These are phyloP conservation scores for Pseudogymnoascus sp. DNA, from an alignment of 2,329 filamentous ascomycete genomes.

Conservation along the genomic window DNA sequence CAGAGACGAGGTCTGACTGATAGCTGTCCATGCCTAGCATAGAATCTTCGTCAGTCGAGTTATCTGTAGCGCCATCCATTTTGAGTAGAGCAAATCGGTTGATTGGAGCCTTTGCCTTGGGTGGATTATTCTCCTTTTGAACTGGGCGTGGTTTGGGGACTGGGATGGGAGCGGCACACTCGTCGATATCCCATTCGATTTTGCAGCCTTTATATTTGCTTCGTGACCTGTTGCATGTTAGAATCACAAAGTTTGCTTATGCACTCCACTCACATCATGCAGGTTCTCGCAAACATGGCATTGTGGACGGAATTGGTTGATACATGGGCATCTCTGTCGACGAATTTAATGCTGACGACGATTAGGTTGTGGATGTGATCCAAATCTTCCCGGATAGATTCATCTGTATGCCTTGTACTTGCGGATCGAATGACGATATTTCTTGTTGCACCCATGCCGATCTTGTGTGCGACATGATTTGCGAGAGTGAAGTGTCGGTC, in stretches of 20 bases:
- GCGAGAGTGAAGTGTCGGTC: conserved; percentile 62
- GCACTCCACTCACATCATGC: conserved; percentile 55
- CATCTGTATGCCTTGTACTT: conserved; percentile 51
- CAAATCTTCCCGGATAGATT: conserved; percentile 61
- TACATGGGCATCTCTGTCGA: conserved; percentile 54
- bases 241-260: conserved; percentile 12
- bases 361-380: conserved; percentile 77
- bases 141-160: conserved; percentile 18
- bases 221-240: conserved; percentile 28
- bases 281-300: conserved; percentile 67
- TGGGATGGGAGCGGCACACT: conserved; percentile 47
- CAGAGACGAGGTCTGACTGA: neutral
- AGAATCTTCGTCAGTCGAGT: neutral
- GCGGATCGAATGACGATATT: conserved; percentile 64
- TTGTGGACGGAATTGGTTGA: conserved; percentile 71
- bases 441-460: conserved; percentile 59
- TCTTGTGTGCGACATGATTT: conserved; percentile 55
- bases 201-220: conserved; percentile 62
- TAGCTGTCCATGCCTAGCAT: neutral
- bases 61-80: conserved; percentile 33
- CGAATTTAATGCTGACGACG: conserved; percentile 58
- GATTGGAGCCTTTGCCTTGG: conserved; percentile 34
- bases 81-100: conserved; percentile 59
- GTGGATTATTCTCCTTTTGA: conserved; percentile 23
- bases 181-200: conserved; percentile 65